Base-by-base conservation (phyloP, 2,329 filamentous ascomycete species). In the Lasiodiplodia sp. region DNA sequence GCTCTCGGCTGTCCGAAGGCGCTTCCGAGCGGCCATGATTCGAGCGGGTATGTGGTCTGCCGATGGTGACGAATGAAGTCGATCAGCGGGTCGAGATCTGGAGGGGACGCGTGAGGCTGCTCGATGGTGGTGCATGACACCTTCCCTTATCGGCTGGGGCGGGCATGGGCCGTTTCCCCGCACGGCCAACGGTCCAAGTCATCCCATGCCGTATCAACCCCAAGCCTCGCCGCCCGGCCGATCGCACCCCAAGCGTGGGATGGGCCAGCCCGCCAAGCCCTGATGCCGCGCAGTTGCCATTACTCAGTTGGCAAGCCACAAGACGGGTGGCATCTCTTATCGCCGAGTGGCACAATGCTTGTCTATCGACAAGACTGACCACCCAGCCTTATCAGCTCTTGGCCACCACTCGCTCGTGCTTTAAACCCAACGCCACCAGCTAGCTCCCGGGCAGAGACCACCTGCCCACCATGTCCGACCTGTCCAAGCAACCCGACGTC, bases 331-430 rank as follows among this genome's bases (percentile, higher is more conserved):
- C 44, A 4, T 12, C n/a, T 52, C 28, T 64, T 64, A 64, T 64
- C 60, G 60, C 60, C 60, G 60, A 64, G 23, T 10, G 14, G 47
- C 60, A 44, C 60, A 52, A 52, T 64, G 60, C 60, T 64, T 64
- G 47, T 38, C 40, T 34, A 25, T 52, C 28, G 18, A 12, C 47
- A 62, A 62, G 58, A 49, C 40, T 38, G 3, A 34, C 21, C 40
- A n/a, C 31, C 10, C 25, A 28, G 38, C 16, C 38, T 64, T 64
- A 40, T 53, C 60, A 21, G 18, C 12, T 8, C 44, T 52, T 53
- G 47, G 60, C 60, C 28, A 3, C 47, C 40, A 11, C 10, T 2
- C 6, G 23, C 40, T 16, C 38, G 3, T n/a, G 12, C 40, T 49
- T 64, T 64, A 38, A 64, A 52, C 47, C 60, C n/a, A 8, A 2